Percentiles rank a stretch among this genome's conserved stretches.
Conservation (phyloP, 2,329 filamentous ascomycete species). For the Colletotrichum nymphaeae region DNA sequence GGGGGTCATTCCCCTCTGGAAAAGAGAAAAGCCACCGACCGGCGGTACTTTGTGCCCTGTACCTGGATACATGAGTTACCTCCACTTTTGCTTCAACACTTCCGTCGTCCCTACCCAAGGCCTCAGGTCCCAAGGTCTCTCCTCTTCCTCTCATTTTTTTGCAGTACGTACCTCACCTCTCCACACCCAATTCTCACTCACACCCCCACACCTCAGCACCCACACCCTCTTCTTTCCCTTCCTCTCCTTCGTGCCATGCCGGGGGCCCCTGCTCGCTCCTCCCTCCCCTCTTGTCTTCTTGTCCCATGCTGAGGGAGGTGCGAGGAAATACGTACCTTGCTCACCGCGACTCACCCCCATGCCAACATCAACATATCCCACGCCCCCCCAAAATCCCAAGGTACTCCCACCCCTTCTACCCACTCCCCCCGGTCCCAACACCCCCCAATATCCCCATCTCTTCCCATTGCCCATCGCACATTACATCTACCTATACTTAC, state of each 20-base stretch:
- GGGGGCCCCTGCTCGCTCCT: slow-evolving; percentile 30
- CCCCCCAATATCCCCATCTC: slow-evolving; percentile 13
- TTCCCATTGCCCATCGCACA: slow-evolving; percentile 27
- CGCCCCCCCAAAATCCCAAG: background rate
- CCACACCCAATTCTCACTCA: background rate
- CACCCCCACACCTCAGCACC: slow-evolving; percentile 5
- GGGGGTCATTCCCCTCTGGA: background rate
- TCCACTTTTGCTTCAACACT: background rate
- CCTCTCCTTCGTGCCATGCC: background rate
- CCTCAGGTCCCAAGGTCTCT: slow-evolving; percentile 4
- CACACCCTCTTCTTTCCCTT: background rate
- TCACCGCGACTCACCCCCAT: slow-evolving; percentile 36
- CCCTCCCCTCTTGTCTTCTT: slow-evolving; percentile 22
- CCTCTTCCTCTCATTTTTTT: background rate
- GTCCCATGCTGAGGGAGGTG: slow-evolving; percentile 20
- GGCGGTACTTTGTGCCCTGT: slow-evolving; percentile 18
- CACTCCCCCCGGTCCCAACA: slow-evolving; percentile 1
- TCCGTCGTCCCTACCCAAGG: slow-evolving; percentile 2
- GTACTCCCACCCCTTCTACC: background rate
- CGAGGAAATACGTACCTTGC: slow-evolving; percentile 27
- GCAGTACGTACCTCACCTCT: background rate
- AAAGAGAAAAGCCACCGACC: slow-evolving; percentile 19
- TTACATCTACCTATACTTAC: slow-evolving; percentile 33
- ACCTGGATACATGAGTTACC: slow-evolving; percentile 8
- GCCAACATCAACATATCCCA: background rate